Conservation (phyloP, 257 asterid species). For the Forsythia suspensa region DNA sequence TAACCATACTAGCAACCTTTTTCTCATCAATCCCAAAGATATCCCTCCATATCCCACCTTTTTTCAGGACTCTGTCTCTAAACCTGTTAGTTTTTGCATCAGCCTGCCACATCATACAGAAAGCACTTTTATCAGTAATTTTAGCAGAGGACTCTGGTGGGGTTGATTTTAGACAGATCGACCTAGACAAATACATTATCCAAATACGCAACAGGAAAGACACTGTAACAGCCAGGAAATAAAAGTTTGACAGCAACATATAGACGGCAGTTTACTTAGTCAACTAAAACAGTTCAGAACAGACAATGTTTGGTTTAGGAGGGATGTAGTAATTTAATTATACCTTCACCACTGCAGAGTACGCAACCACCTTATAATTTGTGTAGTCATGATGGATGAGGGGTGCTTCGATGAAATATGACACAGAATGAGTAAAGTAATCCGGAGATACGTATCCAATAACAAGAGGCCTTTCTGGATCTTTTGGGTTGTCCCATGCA, state of each 20-base stretch:
- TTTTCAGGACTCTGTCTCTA: conserved; percentile 80
- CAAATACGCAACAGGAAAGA: background rate
- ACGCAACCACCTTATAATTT: conserved; percentile 86
- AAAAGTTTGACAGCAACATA: conserved; percentile 16
- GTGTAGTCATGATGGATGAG: conserved; percentile 69
- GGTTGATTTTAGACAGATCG: background rate
- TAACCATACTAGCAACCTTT: conserved; percentile 83
- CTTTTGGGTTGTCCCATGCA: conserved; percentile 92
- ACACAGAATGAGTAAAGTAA: conserved; percentile 97
- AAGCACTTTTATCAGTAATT: background rate
- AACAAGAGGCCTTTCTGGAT: conserved; percentile 78
- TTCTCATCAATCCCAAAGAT: conserved; percentile 93
- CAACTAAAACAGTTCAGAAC: conserved; percentile 9
- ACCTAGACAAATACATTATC: background rate
- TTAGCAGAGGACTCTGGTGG: background rate
- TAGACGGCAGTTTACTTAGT: conserved; percentile 6
- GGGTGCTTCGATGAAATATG: conserved; percentile 95
- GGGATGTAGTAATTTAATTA: conserved; percentile 15
- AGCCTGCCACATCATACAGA: conserved; percentile 58
- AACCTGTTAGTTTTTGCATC: conserved; percentile 93
- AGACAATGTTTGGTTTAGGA: conserved; percentile 8
- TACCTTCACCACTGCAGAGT: conserved; percentile 99
- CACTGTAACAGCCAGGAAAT: conserved; percentile 7
- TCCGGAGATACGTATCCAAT: conserved; percentile 99
- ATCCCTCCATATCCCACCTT: conserved; percentile 94